Base-by-base conservation (phyloP, 192 early-diverging fungal genomes). In the Neocallimastix lanati region DNA sequence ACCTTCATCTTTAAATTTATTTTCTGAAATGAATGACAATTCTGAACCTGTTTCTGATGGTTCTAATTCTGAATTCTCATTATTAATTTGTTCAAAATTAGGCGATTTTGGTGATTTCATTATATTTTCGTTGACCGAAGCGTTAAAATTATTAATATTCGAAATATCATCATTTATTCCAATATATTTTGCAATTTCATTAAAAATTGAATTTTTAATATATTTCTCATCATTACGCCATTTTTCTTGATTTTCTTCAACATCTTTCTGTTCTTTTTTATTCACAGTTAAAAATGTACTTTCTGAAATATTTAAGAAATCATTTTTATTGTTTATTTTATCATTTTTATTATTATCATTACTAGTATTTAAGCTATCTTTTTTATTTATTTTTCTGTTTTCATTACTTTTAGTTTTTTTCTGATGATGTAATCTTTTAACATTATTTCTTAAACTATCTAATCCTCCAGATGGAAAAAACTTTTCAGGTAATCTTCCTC, bases 401-500 rank as follows among this genome's bases (percentile, higher is more conserved):
- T 78, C 67, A 29, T 36, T 40, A 6, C 18, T 29, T 29, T 25
- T 21, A 29, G 29, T 77, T 15, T 29, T 78, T 78, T 16, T 50
- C 30, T 29, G 37, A 28, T 28, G 35, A 28, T 27, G 77, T 76
- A 16, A 35, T n/a, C 27, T 13, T 28, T 28, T 82, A 14, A 76
- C 58, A 58, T 79, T 76, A 16, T 35, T 36, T n/a, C 82, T 82
- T 29, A 85, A 77, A 50, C 80, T 67, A 35, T 85, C 81, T 30
- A 84, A 80, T 50, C 78, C 37, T 13, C 40, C 81, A 28, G 82
- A 77, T 36, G 36, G 79, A 30, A 86, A 82, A 27, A 86, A 58
- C 50, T 82, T 81, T 29, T 80, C 77, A 28, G 91, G 90, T 12
- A 93, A 84, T 28, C 85, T 85, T 38, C 29, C 78, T 80, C 84